Evolutionary conservation across 2,329 filamentous ascomycete species (phyloP).

Genomic region (Neofusicoccum laricinum): DNA sequence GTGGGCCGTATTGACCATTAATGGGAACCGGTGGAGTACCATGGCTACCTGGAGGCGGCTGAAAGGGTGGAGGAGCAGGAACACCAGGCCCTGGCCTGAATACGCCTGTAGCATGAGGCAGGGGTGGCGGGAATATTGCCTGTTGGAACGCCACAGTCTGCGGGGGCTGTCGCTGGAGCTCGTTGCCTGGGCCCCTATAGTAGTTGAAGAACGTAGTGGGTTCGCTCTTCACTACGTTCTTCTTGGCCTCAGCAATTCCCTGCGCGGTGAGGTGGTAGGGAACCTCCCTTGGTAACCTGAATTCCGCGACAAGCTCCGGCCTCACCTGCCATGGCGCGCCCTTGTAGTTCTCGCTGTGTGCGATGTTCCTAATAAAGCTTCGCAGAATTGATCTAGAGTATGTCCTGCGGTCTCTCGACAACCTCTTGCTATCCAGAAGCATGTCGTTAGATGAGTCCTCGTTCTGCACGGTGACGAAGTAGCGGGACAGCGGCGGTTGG

Average conservation of each 20-base stretch:
- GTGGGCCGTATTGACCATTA: constrained; percentile 9
- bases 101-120: background rate
- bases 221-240: constrained; percentile 56
- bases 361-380: constrained; percentile 91
- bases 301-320: constrained; percentile 75
- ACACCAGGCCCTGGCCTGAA: constrained; percentile 9
- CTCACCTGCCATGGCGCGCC: constrained; percentile 98
- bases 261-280: constrained; percentile 50
- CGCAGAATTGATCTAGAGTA: constrained; percentile 94
- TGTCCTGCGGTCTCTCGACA: constrained; percentile 81
- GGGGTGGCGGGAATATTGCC: background rate
- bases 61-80: constrained; percentile 6
- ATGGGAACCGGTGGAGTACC: background rate
- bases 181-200: constrained; percentile 2
- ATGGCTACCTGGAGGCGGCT: background rate
- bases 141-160: constrained; percentile 7
- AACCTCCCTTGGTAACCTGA: constrained; percentile 83
- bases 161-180: constrained; percentile 10
- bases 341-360: constrained; percentile 88
- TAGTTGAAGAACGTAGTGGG: constrained; percentile 16
- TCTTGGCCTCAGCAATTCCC: constrained; percentile 49
- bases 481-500: constrained; percentile 64
- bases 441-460: constrained; percentile 43
- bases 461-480: constrained; percentile 10
- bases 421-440: constrained; percentile 51